Evolutionary conservation across 2,329 filamentous ascomycete species (phyloP).

Genomic region (Clarireedia paspali): DNA sequence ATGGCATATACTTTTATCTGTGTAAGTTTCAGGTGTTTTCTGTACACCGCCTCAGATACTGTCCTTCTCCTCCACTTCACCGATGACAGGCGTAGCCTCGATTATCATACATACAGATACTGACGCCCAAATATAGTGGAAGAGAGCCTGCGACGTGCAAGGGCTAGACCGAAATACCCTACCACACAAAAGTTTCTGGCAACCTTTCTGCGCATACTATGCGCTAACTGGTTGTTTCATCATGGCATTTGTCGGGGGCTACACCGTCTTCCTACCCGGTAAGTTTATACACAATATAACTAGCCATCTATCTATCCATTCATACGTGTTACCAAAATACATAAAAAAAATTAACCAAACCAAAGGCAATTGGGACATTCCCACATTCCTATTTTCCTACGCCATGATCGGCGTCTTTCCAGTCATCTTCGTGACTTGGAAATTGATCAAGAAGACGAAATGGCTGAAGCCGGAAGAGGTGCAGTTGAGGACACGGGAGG

Average conservation of each 20-base stretch:
- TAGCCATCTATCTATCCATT: background rate
- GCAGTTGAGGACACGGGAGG: slow-evolving; percentile 42
- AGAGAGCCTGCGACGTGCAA: slow-evolving; percentile 40
- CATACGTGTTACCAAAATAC: too few relatives aligned
- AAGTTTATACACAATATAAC: background rate
- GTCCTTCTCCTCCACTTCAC: background rate
- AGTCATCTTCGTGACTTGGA: slow-evolving; percentile 52
- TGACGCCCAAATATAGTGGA: slow-evolving; percentile 36
- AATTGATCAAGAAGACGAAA: slow-evolving; percentile 49
- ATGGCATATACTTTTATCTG: slow-evolving; percentile 46
- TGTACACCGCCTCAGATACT: background rate
- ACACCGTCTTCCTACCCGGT: slow-evolving; percentile 50
- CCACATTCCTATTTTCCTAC: slow-evolving; percentile 52
- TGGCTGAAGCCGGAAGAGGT: slow-evolving; percentile 44
- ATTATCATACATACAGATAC: background rate
- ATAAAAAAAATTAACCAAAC: background rate
- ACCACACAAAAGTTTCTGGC: slow-evolving; percentile 47
- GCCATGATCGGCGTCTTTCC: slow-evolving; percentile 55
- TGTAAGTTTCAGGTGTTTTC: background rate
- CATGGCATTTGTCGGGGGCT: slow-evolving; percentile 56
- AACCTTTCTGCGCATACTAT: slow-evolving; percentile 50
- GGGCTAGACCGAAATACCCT: slow-evolving; percentile 33
- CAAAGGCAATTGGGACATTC: slow-evolving; percentile 44
- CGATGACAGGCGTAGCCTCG: too few relatives aligned
- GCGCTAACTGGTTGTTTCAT: slow-evolving; percentile 43